Base-by-base conservation (phyloP, 73 alveolate species). In the Breviolum minutum region DNA sequence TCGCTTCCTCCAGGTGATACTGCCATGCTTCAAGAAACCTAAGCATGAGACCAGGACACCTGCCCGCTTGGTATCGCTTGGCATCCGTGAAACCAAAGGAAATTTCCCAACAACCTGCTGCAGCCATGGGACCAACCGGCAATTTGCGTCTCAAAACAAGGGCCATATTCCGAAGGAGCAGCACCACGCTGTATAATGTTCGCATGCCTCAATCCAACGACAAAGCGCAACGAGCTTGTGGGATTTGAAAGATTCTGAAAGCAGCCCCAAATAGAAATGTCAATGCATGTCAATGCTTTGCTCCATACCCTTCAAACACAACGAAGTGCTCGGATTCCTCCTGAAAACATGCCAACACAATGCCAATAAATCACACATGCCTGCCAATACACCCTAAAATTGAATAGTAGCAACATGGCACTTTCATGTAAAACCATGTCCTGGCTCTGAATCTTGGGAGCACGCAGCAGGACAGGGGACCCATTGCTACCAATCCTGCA, bases 1-100 rank as follows among this genome's bases (percentile, higher is more conserved):
- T 86, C 29, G 69, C 77, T 48, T 27, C 80, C 32, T 60, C 63
- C 30, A 87, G 69, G 69, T 87, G 95, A 82, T 63, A 87, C 83
- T 87, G 60, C 95, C 73, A 64, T 17, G 95, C 95, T 27, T 87
- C 95, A 17, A 87, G 95, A 64, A 87, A 87, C 95, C 95, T 87
- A 17, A 22, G 61, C 27, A 30, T 7, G 26, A n/a, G 19, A 30
- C 68, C 9, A 26, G 14, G 8, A 14, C 83, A 73, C 80, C 80
- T 20, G 80, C 4, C 20, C 80, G 20, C 64, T 29, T 40, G 88
- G 77, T 2, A 74, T 48, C 74, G 16, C 69, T 40, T 40, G 54
- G 54, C 3, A 40, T 40, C 54, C 54, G 3, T 40, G 54, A 54
- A 0, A 12, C 5, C 48, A 79, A 22, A 20, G 16, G 3, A 22